Percentiles rank a stretch among this genome's conserved stretches.
phyloP scores from a whole-genome alignment of 164 flowering plant species.

The Dillenia turbinata region DNA sequence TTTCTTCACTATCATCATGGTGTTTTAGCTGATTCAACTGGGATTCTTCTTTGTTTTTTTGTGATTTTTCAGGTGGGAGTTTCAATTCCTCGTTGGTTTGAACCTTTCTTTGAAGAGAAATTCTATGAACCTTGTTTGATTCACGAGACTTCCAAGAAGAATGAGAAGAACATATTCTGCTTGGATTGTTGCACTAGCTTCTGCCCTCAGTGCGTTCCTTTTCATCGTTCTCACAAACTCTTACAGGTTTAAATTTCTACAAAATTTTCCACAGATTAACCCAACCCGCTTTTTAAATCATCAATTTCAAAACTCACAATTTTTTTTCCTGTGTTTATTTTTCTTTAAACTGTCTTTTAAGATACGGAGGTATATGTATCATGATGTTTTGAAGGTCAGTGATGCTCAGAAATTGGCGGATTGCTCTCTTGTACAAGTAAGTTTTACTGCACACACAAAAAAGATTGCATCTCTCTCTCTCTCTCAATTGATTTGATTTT shows the following conservation, averaged over 20 bases:
- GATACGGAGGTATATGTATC: constrained; percentile 23
- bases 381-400: constrained; percentile 17
- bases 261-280: background rate
- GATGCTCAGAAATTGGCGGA: constrained; percentile 21
- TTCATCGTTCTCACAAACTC: constrained; percentile 39
- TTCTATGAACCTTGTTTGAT: constrained; percentile 32
- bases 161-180: constrained; percentile 52
- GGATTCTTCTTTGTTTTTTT: too few relatives aligned
- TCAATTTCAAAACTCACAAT: too few relatives aligned
- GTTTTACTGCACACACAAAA: background rate
- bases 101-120: constrained; percentile 26
- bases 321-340: background rate
- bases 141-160: constrained; percentile 40
- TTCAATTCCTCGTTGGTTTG: constrained; percentile 17
- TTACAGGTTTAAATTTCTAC: constrained; percentile 25
- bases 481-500: background rate
- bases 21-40: too few relatives aligned
- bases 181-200: constrained; percentile 45
- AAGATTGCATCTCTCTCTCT: background rate
- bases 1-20: too few relatives aligned
- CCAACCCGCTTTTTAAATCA: too few relatives aligned
- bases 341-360: background rate
- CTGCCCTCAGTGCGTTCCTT: constrained; percentile 46
- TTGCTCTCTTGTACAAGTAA: constrained; percentile 25
- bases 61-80: too few relatives aligned